Evolutionary conservation across 208 protist species (phyloP), one percentile per base, ranked within the genome.

Genomic region (Crithidia fasciculata): DNA sequence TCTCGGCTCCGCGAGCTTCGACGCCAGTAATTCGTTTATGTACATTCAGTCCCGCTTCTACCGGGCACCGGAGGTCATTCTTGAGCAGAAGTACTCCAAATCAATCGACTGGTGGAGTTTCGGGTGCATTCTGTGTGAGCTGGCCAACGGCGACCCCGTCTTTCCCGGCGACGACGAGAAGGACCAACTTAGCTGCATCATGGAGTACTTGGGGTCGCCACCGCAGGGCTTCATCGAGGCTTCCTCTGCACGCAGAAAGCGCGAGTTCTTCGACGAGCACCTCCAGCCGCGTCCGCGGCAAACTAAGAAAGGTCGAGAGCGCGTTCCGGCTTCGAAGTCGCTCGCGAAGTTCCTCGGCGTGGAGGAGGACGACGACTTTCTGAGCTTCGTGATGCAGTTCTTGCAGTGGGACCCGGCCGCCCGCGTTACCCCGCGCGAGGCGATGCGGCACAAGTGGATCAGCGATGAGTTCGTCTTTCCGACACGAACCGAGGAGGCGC

Each of bases 1-100:
- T 83, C 95, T 99, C 63, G 98, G 98, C 19, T 98, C 95, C n/a
- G 92, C 92, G 9, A 99, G 98, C 88, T 98, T 96, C 81, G 95
- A 98, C 52, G 77, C 95, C 49, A 77, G 96, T 58, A 84, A 84
- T 40, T 63, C 86, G 19, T 98, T 93, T 72, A 96, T 96, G 43
- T 99, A 99, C 73, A 92, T 96, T 19, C 91, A 95, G 72, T 96
- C 94, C 4, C 85, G 95, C 5, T 97, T 95, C 49, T 98, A 98
- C 72, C 91, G 95, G 47, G 94, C 96, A 8, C 92, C 93, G 10
- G 91, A 97, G 74, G 84, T 97, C 16, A 95, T 98, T 41, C 59
- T 98, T 37, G 88, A 93, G 8, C 77, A 71, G 36, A 58, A 78
- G 19, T 98, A 94, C 67, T 79, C 73, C n/a, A 80, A 82, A 9